phyloP scores from a whole-genome alignment of 2,329 filamentous ascomycete species.

The Phoma herbarum region DNA sequence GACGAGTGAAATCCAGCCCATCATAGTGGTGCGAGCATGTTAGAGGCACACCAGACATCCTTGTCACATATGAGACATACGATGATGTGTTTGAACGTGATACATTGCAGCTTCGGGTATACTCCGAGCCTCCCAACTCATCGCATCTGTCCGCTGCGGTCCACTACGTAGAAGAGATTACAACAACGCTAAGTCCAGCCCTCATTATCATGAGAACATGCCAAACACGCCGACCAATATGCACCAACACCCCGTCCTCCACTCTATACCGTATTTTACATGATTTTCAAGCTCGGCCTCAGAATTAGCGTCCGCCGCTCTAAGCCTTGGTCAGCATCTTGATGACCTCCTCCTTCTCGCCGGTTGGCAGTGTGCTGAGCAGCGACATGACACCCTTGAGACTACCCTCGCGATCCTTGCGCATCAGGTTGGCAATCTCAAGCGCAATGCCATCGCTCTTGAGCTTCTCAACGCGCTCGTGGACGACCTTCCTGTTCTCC shows the following conservation, averaged over 20 bases:
- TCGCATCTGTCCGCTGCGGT: background rate
- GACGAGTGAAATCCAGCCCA: too few species aligned
- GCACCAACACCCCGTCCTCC: constrained; percentile 2
- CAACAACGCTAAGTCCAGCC: constrained; percentile 9
- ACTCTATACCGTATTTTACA: constrained; percentile 14
- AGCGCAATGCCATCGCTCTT: constrained; percentile 77
- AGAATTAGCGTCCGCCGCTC: background rate
- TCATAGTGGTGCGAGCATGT: too few species aligned
- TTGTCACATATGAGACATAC: background rate
- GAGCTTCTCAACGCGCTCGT: constrained; percentile 83
- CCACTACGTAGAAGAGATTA: constrained; percentile 12
- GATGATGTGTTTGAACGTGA: constrained; percentile 2
- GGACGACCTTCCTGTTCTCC: constrained; percentile 84
- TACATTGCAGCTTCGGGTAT: constrained; percentile 3
- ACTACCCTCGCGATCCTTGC: constrained; percentile 71
- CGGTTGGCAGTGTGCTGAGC: constrained; percentile 84
- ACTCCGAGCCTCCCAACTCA: constrained; percentile 21
- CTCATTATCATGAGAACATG: background rate
- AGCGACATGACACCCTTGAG: constrained; percentile 89
- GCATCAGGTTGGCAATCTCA: constrained; percentile 74
- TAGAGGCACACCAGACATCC: too few species aligned
- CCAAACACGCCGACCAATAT: constrained; percentile 12
- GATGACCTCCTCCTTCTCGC: constrained; percentile 86
- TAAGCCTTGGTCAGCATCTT: constrained; percentile 60
- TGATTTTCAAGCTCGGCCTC: background rate